These are phyloP conservation scores for Akanthomyces muscarius DNA, from an alignment of 2,329 filamentous ascomycete species.

Conservation along the genomic window DNA sequence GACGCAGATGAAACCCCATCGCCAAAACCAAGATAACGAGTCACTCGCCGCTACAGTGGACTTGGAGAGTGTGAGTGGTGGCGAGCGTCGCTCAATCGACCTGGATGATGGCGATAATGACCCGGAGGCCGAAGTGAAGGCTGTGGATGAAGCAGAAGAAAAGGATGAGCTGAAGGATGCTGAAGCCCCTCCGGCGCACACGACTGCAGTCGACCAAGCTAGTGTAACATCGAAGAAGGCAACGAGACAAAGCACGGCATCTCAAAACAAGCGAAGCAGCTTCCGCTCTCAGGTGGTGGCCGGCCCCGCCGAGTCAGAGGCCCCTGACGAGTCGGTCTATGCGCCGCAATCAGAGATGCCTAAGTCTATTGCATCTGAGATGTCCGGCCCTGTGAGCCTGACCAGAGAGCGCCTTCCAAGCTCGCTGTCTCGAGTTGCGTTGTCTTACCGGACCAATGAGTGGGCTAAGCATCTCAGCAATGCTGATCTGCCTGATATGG, in stretches of 20 bases:
- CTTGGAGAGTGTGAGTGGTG: constrained; percentile 43
- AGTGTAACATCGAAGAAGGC: background rate
- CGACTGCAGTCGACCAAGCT: background rate
- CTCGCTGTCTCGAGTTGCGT: constrained; percentile 70
- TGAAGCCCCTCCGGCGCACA: background rate
- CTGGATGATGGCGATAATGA: background rate
- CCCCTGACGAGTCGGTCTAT: background rate
- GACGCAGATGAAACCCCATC: constrained; percentile 23
- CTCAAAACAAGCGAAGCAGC: background rate
- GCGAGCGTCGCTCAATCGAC: constrained; percentile 29
- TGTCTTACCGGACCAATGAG: constrained; percentile 87
- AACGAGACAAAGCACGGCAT: background rate
- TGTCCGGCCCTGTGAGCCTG: constrained; percentile 45
- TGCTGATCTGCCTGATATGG: constrained; percentile 68
- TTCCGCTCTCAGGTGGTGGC: background rate
- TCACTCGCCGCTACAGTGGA: constrained; percentile 59
- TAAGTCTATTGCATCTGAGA: constrained; percentile 39
- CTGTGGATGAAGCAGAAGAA: background rate
- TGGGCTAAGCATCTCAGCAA: constrained; percentile 87
- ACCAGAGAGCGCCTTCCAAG: constrained; percentile 62
- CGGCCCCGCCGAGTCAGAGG: background rate
- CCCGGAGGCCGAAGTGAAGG: background rate
- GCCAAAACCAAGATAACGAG: constrained; percentile 40
- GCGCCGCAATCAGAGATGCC: constrained; percentile 28
- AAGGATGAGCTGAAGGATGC: background rate